Base-by-base conservation (phyloP, 2,329 filamentous ascomycete species). In the Kalaharituber pfeilii region DNA sequence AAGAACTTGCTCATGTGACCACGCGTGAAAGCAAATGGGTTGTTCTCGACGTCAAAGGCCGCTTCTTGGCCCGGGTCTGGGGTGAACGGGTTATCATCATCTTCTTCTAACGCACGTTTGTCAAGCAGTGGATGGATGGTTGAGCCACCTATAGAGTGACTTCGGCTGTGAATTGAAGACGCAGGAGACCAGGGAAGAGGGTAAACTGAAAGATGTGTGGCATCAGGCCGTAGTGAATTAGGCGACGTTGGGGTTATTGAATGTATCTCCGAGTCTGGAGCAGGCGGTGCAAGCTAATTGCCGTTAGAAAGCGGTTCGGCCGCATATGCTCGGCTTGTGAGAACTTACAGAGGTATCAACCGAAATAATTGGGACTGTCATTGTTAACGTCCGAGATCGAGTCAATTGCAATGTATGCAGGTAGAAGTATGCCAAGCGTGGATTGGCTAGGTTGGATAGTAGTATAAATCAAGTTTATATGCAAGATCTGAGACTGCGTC, bases 1-100 rank as follows among this genome's bases (percentile, higher is more conserved):
- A 76, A 62, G 28, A 78, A 69, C 55, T 73, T 75, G 63, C 73
- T 73, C 2, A 78, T 66, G 54, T 78, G 75, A 3, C 70, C 69
- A 1, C 75, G 73, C 0, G 72, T 71, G 56, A 77, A 78, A 11
- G 73, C 75, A 56, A 78, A 78, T 5, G 68, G 70, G 61, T 62
- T 70, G 53, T 72, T 67, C 25, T 73, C 70, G 2, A 75, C 68
- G 11, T 68, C 60, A 57, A 76, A 77, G 26, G 74, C 72, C 11
- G 64, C 67, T 62, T 75, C 73, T 2, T 72, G 75, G 3, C 73
- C 74, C 2, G 72, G 72, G 57, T 76, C 73, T 0, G 74, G 73
- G 49, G 66, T 66, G 15, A 76, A 64, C 1, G 74, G 73, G 42
- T 75, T 72, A 51, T 71, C 66, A 45, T 73, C 71, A n/a, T 59